Base-by-base conservation (phyloP, 768 basidiomycete species). In the Phylloporus arenicola region DNA sequence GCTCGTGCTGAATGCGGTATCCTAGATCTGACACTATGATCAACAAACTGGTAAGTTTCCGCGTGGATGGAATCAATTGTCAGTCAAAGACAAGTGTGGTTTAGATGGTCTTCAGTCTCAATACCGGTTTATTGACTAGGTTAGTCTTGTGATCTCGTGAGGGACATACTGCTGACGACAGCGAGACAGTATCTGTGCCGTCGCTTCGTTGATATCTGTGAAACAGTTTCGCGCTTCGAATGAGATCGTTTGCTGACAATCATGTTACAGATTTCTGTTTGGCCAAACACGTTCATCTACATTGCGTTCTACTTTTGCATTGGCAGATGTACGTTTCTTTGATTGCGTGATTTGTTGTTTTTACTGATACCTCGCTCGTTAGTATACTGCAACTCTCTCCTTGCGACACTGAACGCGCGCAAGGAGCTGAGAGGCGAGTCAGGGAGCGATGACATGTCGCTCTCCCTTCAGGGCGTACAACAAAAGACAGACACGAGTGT, bases 291-390 rank as follows among this genome's bases (percentile, higher is more conserved):
- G 0, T 82, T 83, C 64, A 65, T 82, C 47, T 84, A 83, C 50
- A 82, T 84, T 42, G 70, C 75, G 2, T 84, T 83, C 65, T 84
- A 77, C 62, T 82, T 84, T 57, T 81, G 77, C 60, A 73, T 83
- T 25, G 82, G 82, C 27, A 74, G 82, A 46, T 63, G 82, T 83
- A 58, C 58, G 81, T 75, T 29, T 2, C 22, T 41, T 22, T 13
- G 2, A 29, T 35, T 13, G 11, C 16, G 19, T 14, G 7, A 3
- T 0, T 17, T 16, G 6, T 24, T n/a, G 6, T 6, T 7, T 35
- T n/a, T 16, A 5, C 17, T 48, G 17, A 60, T 4, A 0, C 11
- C 3, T 10, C 16, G 16, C 5, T 33, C 10, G 3, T 11, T 42
- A 83, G 81, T 83, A 1, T 83, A 83, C 56, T 76, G 79, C 34